Evolutionary conservation across 768 basidiomycete species (phyloP).

Genomic region (Chalciporus piperatus): DNA sequence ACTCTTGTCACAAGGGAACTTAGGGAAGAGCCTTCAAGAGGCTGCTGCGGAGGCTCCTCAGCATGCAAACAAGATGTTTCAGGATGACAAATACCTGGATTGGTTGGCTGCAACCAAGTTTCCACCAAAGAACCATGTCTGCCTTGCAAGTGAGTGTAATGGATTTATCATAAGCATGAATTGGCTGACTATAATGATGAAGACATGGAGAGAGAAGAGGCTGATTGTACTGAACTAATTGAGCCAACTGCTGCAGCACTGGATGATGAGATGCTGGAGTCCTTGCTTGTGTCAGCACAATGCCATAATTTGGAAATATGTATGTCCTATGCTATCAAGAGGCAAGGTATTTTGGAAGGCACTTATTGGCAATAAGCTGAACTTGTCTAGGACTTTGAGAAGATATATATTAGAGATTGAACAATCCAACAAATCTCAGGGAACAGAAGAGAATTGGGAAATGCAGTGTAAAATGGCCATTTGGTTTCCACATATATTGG

Average conservation of each 20-base stretch:
- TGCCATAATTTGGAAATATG: neutral
- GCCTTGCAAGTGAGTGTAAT: neutral
- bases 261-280: slow-evolving; percentile 1
- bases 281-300: neutral
- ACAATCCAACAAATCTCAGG: no score
- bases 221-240: slow-evolving; percentile 1
- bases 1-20: slow-evolving; percentile 5
- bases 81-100: neutral
- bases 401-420: no score
- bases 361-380: no score
- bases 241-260: neutral
- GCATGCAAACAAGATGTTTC: slow-evolving; percentile 10
- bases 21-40: neutral
- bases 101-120: neutral
- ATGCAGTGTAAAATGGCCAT: no score
- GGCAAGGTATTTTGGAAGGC: neutral
- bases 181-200: no score
- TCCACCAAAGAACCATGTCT: neutral
- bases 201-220: neutral
- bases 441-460: no score
- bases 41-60: slow-evolving; percentile 9
- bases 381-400: no score
- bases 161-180: neutral
- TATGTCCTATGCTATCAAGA: neutral
- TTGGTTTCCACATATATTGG: no score